Evolutionary conservation across 179 eudicot species (phyloP), one percentile per base, ranked within the genome.

Genomic region (Sideroxylon spinosum): DNA sequence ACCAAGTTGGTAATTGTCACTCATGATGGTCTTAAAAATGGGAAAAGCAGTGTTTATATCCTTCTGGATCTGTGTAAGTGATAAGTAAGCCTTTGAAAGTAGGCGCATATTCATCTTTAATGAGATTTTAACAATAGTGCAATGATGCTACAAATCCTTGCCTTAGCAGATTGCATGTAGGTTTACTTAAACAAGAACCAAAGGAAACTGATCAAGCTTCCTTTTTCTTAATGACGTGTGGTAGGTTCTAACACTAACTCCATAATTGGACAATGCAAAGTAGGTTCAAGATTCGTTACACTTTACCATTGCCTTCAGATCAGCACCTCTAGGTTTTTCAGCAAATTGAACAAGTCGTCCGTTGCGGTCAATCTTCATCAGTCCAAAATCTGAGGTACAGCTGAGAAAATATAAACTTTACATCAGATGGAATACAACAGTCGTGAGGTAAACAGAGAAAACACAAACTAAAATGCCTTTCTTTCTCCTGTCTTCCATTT

Each of bases 301-400:
- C 7, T 57, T 80, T 74, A 93, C 98, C 98, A 93, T 92, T 74
- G 89, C 86, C 73, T 89, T 85, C 82, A 92, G 81, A 68, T 90
- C 91, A 60, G 77, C 71, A 8, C 91, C 98, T 77, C 64, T 85
- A 0, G 98, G 98, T 80, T 93, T 93, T 84, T 93, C 97, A 37
- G 75, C 81, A 81, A 93, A 93, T 73, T 92, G 94, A 57, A 84
- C 75, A 16, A 93, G 82, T 46, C 85, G 87, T 29, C 97, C 94
- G 64, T 80, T 85, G 74, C 85, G 84, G 78, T 89, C 90, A 64
- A 90, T 87, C 85, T 90, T 93, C 91, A 93, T 86, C 86, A 93
- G 71, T 68, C 98, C 97, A 82, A 82, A 92, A 32, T 89, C 92
- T 7, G 98, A 92, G 55, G 93, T 97, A 62, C 92, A 91, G 78